Conservation (phyloP, 2,329 filamentous ascomycete genomes). For the Hypoxylon sp. region DNA sequence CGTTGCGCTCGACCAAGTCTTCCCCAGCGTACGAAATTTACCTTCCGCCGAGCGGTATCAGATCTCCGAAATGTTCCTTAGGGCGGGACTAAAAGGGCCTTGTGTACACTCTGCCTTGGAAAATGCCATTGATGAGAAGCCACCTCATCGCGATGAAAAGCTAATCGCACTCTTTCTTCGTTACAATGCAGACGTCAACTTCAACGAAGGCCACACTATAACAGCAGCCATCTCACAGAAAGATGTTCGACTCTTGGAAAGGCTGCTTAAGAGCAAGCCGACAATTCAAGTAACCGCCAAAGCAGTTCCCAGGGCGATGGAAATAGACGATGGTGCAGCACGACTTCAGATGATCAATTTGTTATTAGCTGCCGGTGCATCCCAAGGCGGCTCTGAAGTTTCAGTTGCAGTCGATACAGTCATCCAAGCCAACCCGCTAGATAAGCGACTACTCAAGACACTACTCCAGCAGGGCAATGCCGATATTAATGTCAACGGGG, state of each 20-base stretch:
- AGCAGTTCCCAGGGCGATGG: slow-evolving; percentile 60
- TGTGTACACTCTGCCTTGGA: slow-evolving; percentile 60
- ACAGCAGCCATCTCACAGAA: slow-evolving; percentile 57
- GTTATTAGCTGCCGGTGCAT: slow-evolving; percentile 57
- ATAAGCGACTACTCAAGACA: slow-evolving; percentile 58
- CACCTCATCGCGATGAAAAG: slow-evolving; percentile 57
- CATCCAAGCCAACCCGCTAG: slow-evolving; percentile 56
- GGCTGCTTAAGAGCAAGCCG: slow-evolving; percentile 55
- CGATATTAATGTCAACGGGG: slow-evolving; percentile 60
- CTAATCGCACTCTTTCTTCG: slow-evolving; percentile 62
- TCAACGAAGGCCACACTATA: slow-evolving; percentile 60
- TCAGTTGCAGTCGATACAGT: slow-evolving; percentile 54
- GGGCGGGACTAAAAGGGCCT: slow-evolving; percentile 56
- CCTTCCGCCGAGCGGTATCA: slow-evolving; percentile 54
- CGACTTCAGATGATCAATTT: slow-evolving; percentile 58
- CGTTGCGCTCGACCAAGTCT: slow-evolving; percentile 58
- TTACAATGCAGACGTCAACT: slow-evolving; percentile 63
- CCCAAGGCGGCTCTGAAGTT: slow-evolving; percentile 53
- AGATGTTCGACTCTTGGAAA: slow-evolving; percentile 56
- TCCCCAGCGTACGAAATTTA: slow-evolving; percentile 57
- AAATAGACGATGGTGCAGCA: slow-evolving; percentile 51
- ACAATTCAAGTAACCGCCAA: slow-evolving; percentile 57
- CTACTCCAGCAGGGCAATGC: slow-evolving; percentile 61
- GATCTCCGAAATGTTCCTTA: slow-evolving; percentile 60
- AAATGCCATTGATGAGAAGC: slow-evolving; percentile 59